Evolutionary conservation across 176 grass and related monocot genomes (phyloP).

Genomic region (Rhipidocladum racemiflorum): DNA sequence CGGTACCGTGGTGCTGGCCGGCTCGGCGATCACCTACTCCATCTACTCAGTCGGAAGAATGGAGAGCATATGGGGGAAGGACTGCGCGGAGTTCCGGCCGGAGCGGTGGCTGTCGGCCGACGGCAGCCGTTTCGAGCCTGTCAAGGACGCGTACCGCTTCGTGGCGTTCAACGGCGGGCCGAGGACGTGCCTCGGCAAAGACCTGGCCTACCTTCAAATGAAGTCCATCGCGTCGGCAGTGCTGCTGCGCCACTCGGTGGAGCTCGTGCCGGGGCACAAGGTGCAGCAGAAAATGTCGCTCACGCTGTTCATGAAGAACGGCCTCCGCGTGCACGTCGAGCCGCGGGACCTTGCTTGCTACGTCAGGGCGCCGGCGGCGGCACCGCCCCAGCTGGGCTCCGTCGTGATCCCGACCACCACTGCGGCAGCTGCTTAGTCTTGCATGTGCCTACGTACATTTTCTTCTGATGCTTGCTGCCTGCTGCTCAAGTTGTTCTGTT

Average conservation of each 20-base stretch:
- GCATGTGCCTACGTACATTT: not conserved
- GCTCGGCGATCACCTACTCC: conserved; percentile 89
- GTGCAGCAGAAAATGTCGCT: conserved; percentile 99
- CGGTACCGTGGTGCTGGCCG: conserved; percentile 70
- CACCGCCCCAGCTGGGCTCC: not conserved
- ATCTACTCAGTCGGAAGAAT: conserved; percentile 92
- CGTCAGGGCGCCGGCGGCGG: conserved; percentile 4
- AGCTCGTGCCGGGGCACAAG: conserved; percentile 69
- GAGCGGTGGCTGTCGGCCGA: conserved; percentile 82
- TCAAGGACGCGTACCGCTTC: conserved; percentile 84
- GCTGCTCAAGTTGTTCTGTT: not conserved
- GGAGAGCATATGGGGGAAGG: conserved; percentile 89
- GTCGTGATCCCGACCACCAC: conserved; percentile 50
- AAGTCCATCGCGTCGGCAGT: conserved; percentile 88
- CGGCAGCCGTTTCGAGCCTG: conserved; percentile 60
- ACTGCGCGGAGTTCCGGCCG: conserved; percentile 79
- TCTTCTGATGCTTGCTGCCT: not conserved
- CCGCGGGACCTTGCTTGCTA: conserved; percentile 50
- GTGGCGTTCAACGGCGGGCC: conserved; percentile 92
- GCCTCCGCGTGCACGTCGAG: conserved; percentile 67
- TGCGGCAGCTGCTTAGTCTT: conserved; percentile 53
- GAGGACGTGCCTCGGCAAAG: conserved; percentile 89
- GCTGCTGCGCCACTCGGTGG: conserved; percentile 76
- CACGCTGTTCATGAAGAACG: conserved; percentile 97
- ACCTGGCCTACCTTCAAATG: conserved; percentile 96